Evolutionary conservation across 2,329 filamentous ascomycete genomes (phyloP), one percentile per base, ranked within the genome.

Genomic region (Pestalotiopsis sp.): DNA sequence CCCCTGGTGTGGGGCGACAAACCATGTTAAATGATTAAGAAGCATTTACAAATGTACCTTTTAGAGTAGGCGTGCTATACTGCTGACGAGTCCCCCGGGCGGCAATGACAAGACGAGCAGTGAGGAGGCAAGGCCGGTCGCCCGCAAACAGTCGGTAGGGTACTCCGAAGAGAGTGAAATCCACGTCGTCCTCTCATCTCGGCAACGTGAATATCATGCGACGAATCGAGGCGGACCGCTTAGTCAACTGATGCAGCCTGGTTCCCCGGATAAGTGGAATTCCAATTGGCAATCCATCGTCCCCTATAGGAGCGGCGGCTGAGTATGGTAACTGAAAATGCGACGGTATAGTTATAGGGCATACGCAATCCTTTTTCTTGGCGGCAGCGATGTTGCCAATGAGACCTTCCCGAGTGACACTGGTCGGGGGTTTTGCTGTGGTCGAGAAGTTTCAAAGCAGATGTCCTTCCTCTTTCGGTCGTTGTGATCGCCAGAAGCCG

Each of bases 331-430:
- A 27, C 59, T 40, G 27, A 38, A 20, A 62, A 62, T 62, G 59
- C 59, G 36, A 62, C 59, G 36, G 59, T 62, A 62, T 62, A 62
- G 27, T 36, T 40, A 62, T 36, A 62, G 31, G 20, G 59, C 31
- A 40, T 62, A 62, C 59, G 59, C 59, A 40, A 40, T 40, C 59
- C 31, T 59, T 62, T 36, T 40, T 52, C 59, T 62, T 62, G 59
- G 59, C 59, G 36, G 4, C 27, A 20, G 25, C 31, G 25, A 36
- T 62, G n/a, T 62, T 20, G 11, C n/a, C 31, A 20, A 38, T 40
- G 25, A 62, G 59, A 62, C 59, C 59, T 62, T 62, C 59, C 59
- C 17, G 27, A 62, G 31, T 62, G n/a, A 62, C 31, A 40, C n/a
- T 62, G 59, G 59, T 62, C 20, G 27, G 31, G 20, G 17, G 36